Conservation (phyloP, 768 basidiomycete genomes). For the Mycena olivaceomarginata region DNA sequence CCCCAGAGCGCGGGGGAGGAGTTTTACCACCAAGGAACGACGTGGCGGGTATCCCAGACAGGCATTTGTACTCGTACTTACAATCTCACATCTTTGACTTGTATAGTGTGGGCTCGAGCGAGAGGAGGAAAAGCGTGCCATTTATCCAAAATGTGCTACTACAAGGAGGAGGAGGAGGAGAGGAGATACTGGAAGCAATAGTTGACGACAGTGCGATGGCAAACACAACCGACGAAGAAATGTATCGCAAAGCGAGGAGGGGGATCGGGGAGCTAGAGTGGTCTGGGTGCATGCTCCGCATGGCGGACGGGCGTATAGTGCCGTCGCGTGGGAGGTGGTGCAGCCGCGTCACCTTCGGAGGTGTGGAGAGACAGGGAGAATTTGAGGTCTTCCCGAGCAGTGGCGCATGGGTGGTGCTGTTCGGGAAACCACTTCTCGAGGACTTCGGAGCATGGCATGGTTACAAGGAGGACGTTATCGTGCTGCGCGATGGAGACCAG, state of each 20-base stretch:
- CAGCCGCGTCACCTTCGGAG: conserved; percentile 31
- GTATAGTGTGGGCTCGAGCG: conserved; percentile 29
- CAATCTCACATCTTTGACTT: conserved; percentile 33
- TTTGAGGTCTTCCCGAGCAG: conserved; percentile 46
- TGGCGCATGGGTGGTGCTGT: conserved; percentile 39
- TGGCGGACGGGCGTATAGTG: conserved; percentile 42
- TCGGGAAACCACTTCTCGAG: conserved; percentile 46
- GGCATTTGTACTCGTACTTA: conserved; percentile 1
- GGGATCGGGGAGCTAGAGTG: background rate
- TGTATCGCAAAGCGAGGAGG: conserved; percentile 11
- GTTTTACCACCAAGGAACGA: conserved; percentile 12
- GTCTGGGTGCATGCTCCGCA: conserved; percentile 32
- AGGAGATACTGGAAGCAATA: conserved; percentile 3
- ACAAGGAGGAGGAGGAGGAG: background rate
- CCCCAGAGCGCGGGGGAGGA: conserved; percentile 29
- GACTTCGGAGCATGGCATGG: conserved; percentile 40
- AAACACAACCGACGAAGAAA: conserved; percentile 15
- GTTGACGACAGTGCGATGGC: conserved; percentile 45
- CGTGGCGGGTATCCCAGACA: conserved; percentile 27
- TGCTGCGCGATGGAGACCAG: background rate
- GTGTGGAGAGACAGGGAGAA: conserved; percentile 5
- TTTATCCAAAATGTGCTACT: conserved; percentile 27
- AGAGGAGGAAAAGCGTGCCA: conserved; percentile 20
- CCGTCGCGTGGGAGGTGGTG: conserved; percentile 39
- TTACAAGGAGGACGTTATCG: conserved; percentile 32